Evolutionary conservation across 2,329 filamentous ascomycete genomes (phyloP).

Genomic region (Phaeosphaeria sp.): DNA sequence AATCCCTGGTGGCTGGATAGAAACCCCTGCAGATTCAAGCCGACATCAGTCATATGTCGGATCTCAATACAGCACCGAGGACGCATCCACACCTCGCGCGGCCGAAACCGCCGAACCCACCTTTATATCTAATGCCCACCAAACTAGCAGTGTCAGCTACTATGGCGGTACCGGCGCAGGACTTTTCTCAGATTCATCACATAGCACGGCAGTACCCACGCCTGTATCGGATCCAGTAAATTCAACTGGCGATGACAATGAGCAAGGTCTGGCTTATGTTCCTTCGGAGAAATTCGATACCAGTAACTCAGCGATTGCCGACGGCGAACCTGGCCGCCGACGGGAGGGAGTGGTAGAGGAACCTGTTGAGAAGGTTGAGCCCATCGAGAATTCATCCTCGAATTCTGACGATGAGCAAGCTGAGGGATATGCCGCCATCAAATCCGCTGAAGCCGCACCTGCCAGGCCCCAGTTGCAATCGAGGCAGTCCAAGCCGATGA

Average conservation of each 20-base stretch:
- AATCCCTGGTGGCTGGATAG: constrained; percentile 45
- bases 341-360: constrained; percentile 4
- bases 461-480: constrained; percentile 28
- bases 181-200: constrained; percentile 15
- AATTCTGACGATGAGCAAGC: constrained; percentile 31
- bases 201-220: constrained; percentile 18
- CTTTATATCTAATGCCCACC: constrained; percentile 28
- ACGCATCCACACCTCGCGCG: constrained; percentile 4
- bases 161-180: constrained; percentile 15
- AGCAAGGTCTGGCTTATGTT: not conserved
- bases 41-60: constrained; percentile 34
- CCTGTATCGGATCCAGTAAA: constrained; percentile 1
- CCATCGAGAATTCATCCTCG: constrained; percentile 21
- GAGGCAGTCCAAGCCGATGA: constrained; percentile 41
- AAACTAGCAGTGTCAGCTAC: constrained; percentile 22
- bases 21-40: constrained; percentile 38
- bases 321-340: not conserved
- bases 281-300: not conserved
- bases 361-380: constrained; percentile 20
- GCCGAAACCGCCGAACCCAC: constrained; percentile 5
- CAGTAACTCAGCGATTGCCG: not conserved
- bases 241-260: constrained; percentile 3
- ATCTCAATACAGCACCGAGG: constrained; percentile 14
- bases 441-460: constrained; percentile 14
- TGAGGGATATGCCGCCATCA: constrained; percentile 27